phyloP scores from a whole-genome alignment of 139 green algal species.

The Closterium sp. region DNA sequence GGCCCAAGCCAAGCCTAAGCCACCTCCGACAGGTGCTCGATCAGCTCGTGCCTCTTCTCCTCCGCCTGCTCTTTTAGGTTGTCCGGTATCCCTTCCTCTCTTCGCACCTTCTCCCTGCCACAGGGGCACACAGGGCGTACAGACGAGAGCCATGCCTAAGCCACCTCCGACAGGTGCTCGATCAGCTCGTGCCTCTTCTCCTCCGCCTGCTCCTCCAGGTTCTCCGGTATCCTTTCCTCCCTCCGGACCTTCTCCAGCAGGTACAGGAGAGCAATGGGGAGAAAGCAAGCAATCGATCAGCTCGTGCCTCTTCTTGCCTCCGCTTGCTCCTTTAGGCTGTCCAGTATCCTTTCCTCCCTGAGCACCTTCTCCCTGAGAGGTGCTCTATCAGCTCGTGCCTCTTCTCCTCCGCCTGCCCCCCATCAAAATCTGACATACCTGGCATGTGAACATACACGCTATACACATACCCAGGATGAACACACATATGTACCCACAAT shows the following conservation, averaged over 20 bases:
- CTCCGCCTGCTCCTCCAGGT: background rate
- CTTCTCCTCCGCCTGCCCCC: background rate
- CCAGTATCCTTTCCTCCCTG: slow-evolving; percentile 59
- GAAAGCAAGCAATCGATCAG: slow-evolving; percentile 41
- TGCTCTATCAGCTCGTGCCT: background rate
- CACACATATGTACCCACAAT: too few relatives aligned
- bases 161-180: background rate
- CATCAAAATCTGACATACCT: too few relatives aligned
- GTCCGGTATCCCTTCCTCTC: slow-evolving; percentile 61
- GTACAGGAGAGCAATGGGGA: too few relatives aligned
- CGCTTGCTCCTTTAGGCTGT: background rate
- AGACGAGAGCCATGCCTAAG: too few relatives aligned
- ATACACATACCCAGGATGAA: too few relatives aligned
- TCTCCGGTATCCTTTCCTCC: slow-evolving; percentile 59
- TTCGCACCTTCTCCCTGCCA: slow-evolving; percentile 20
- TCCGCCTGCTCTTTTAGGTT: slow-evolving; percentile 52
- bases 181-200: slow-evolving; percentile 5
- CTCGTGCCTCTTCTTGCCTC: background rate
- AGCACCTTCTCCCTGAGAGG: too few relatives aligned
- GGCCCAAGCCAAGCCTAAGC: too few relatives aligned
- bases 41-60: slow-evolving; percentile 15
- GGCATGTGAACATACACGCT: too few relatives aligned
- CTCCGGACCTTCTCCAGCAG: slow-evolving; percentile 8
- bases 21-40: background rate
- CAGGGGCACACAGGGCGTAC: too few relatives aligned